Evolutionary conservation across 768 basidiomycete species (phyloP).

Genomic region (Russula sp.): DNA sequence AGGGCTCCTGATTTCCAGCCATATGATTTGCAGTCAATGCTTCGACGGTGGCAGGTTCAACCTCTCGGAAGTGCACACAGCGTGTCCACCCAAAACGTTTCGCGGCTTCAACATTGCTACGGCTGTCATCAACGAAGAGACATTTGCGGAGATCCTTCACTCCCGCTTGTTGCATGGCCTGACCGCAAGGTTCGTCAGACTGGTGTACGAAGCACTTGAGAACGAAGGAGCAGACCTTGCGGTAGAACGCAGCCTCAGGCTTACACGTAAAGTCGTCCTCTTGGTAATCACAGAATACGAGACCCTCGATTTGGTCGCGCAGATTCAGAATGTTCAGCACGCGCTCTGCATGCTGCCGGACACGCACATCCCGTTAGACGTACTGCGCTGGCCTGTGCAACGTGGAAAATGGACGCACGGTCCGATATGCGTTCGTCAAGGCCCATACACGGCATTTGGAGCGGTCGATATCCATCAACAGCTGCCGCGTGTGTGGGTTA

Average conservation of each 20-base stretch:
- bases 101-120: conserved; percentile 63
- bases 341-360: conserved; percentile 65
- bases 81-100: conserved; percentile 60
- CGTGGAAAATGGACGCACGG: conserved; percentile 38
- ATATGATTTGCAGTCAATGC: conserved; percentile 50
- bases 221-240: conserved; percentile 38
- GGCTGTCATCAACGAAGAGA: conserved; percentile 76
- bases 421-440: conserved; percentile 76
- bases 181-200: conserved; percentile 5
- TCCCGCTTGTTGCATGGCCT: conserved; percentile 63
- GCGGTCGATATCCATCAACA: conserved; percentile 75
- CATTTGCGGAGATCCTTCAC: conserved; percentile 63
- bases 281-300: conserved; percentile 76
- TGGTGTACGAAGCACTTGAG: neutral
- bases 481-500: conserved; percentile 51
- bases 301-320: conserved; percentile 63
- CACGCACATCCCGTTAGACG: neutral
- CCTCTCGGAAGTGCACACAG: conserved; percentile 72
- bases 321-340: conserved; percentile 71
- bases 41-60: conserved; percentile 56
- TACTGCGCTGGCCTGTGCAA: too few species aligned
- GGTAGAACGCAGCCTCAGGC: conserved; percentile 69
- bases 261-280: conserved; percentile 68
- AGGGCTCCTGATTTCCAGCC: conserved; percentile 35
- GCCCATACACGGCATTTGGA: conserved; percentile 77